Evolutionary conservation across 2,329 filamentous ascomycete genomes (phyloP).

Genomic region (Botryotinia narcissicola): DNA sequence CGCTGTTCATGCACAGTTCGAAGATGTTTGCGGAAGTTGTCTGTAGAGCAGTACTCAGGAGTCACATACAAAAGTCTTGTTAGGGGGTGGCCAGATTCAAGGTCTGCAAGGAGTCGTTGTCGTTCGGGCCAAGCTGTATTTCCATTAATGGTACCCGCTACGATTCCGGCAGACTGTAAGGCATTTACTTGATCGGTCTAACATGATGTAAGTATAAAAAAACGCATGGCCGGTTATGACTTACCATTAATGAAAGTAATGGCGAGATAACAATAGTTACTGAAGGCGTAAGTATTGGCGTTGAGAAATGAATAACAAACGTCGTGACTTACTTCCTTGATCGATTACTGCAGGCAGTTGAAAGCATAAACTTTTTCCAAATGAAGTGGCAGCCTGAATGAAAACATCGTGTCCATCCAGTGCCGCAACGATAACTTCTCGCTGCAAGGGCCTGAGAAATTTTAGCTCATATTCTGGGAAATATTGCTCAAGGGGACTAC

Average conservation of each 20-base stretch:
- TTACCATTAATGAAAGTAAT: slow-evolving; percentile 82
- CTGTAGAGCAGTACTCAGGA: slow-evolving; percentile 78
- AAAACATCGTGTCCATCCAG: slow-evolving; percentile 87
- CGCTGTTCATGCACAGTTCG: slow-evolving; percentile 72
- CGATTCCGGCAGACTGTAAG: slow-evolving; percentile 69
- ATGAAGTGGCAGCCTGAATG: slow-evolving; percentile 84
- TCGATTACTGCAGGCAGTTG: slow-evolving; percentile 87
- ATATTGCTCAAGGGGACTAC: slow-evolving; percentile 42
- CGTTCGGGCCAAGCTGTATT: slow-evolving; percentile 67
- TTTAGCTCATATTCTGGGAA: slow-evolving; percentile 21
- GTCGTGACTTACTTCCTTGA: slow-evolving; percentile 66
- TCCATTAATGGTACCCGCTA: slow-evolving; percentile 84
- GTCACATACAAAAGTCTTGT: slow-evolving; percentile 89
- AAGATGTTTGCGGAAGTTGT: slow-evolving; percentile 73
- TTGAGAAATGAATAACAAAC: neutral
- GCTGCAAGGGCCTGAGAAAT: slow-evolving; percentile 68
- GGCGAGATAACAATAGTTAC: slow-evolving; percentile 91
- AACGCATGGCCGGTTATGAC: neutral
- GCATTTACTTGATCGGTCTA: slow-evolving; percentile 90
- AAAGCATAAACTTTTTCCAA: slow-evolving; percentile 92
- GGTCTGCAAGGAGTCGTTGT: slow-evolving; percentile 70
- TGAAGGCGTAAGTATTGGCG: slow-evolving; percentile 40
- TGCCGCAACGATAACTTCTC: slow-evolving; percentile 81
- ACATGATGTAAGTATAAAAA: slow-evolving; percentile 15
- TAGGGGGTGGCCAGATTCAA: slow-evolving; percentile 81